Evolutionary conservation across 495 filamentous ascomycete genomes (phyloP).

Genomic region (Barbatosphaeria neglecta): DNA sequence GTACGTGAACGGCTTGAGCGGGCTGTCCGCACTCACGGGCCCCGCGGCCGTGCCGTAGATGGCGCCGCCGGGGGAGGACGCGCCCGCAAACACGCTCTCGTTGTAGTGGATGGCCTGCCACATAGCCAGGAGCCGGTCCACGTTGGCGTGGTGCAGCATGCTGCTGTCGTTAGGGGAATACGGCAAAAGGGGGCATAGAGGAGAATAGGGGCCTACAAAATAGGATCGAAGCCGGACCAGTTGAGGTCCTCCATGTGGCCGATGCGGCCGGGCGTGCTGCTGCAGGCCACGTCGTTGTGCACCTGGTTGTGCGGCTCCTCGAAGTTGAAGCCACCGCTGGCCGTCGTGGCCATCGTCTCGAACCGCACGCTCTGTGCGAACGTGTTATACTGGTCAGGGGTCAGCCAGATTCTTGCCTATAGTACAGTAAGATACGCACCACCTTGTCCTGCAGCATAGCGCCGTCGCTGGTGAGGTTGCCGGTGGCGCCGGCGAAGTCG

Average conservation of each 20-base stretch:
- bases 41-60: conserved; percentile 18
- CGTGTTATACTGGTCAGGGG: conserved; percentile 20
- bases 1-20: conserved; percentile 34
- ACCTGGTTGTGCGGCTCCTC: conserved; percentile 24
- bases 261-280: background rate
- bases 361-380: conserved; percentile 18
- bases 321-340: conserved; percentile 15
- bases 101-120: conserved; percentile 27
- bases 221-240: conserved; percentile 22
- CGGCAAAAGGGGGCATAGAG: background rate
- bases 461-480: conserved; percentile 3
- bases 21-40: conserved; percentile 20
- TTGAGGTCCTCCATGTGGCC: conserved; percentile 18
- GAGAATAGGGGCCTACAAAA: conserved; percentile 18
- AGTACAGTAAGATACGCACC: conserved; percentile 8
- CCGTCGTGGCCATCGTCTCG: conserved; percentile 21
- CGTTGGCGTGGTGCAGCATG: conserved; percentile 32
- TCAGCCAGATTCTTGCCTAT: background rate
- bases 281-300: conserved; percentile 19
- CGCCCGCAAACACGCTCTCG: conserved; percentile 10
- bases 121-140: conserved; percentile 36
- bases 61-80: conserved; percentile 9
- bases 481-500: conserved; percentile 13
- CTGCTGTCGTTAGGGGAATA: conserved; percentile 3
- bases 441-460: conserved; percentile 15